A percentile compares a stretch with the other conserved stretches of the same genome.
Evolutionary conservation across 2,329 filamentous ascomycete genomes (phyloP).

Genomic region (Thelonectria blattea): DNA sequence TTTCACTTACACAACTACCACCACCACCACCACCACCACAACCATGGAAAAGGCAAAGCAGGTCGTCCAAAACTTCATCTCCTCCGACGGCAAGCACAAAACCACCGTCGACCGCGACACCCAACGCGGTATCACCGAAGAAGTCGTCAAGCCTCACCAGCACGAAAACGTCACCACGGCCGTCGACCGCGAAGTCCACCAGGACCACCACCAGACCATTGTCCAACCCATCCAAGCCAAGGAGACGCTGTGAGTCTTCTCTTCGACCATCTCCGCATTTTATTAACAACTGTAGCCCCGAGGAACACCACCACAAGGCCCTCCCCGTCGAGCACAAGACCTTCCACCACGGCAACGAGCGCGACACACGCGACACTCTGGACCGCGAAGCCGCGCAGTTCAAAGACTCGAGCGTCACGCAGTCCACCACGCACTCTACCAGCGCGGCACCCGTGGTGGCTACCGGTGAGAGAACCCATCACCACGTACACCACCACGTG

Average conservation of each 20-base stretch:
- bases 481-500: conserved; percentile 69
- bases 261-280: fast-evolving
- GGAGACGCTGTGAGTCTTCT: conserved; percentile 50
- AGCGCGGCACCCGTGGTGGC: conserved; percentile 36
- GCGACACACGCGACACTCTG: conserved; percentile 53
- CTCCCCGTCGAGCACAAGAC: conserved; percentile 64
- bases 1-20: not conserved
- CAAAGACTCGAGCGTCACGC: conserved; percentile 36
- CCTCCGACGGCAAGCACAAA: conserved; percentile 67
- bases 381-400: conserved; percentile 54
- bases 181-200: conserved; percentile 72
- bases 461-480: conserved; percentile 41
- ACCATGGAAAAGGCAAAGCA: conserved; percentile 70
- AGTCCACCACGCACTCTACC: conserved; percentile 30
- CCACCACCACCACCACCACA: not conserved
- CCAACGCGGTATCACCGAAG: conserved; percentile 64
- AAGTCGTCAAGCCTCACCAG: conserved; percentile 63
- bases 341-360: conserved; percentile 64
- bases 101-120: conserved; percentile 74
- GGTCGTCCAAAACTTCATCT: conserved; percentile 66
- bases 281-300: conserved; percentile 48
- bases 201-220: conserved; percentile 74
- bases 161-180: conserved; percentile 69
- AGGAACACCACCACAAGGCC: conserved; percentile 67
- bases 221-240: conserved; percentile 63